Percentiles rank a stretch among this genome's conserved stretches.
Conservation (phyloP, 768 basidiomycete genomes). For the Glaciozyma martinii region DNA sequence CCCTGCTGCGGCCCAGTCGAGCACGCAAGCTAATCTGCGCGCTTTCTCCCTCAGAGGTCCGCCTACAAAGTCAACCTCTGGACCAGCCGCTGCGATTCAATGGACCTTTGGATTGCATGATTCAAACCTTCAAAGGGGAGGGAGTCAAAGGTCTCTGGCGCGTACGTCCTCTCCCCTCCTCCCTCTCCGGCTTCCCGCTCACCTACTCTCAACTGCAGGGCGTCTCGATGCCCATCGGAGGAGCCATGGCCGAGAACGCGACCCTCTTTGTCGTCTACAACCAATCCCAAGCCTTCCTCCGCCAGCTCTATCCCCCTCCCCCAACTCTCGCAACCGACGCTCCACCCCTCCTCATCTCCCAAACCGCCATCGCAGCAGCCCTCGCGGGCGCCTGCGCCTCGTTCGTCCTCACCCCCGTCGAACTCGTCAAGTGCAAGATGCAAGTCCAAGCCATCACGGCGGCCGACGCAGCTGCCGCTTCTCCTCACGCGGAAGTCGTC, state of each 20-base stretch:
- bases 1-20: no score
- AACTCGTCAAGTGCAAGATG: slow-evolving; percentile 95
- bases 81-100: slow-evolving; percentile 61
- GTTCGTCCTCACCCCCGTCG: slow-evolving; percentile 88
- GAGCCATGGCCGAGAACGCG: slow-evolving; percentile 88
- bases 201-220: slow-evolving; percentile 48
- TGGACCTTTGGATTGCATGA: slow-evolving; percentile 80
- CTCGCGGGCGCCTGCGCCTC: slow-evolving; percentile 81
- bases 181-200: neutral
- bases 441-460: slow-evolving; percentile 77
- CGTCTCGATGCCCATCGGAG: slow-evolving; percentile 77
- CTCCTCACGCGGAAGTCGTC: slow-evolving; percentile 11
- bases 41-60: slow-evolving; percentile 30
- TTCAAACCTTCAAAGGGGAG: slow-evolving; percentile 68
- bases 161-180: slow-evolving; percentile 42
- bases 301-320: slow-evolving; percentile 36
- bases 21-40: neutral
- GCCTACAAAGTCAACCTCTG: slow-evolving; percentile 82
- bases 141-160: slow-evolving; percentile 78
- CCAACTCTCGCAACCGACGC: slow-evolving; percentile 30
- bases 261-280: slow-evolving; percentile 77
- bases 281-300: slow-evolving; percentile 47
- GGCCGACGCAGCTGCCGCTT: slow-evolving; percentile 4
- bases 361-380: slow-evolving; percentile 69
- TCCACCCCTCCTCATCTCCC: slow-evolving; percentile 51